Evolutionary conservation across 768 basidiomycete genomes (phyloP).

Genomic region (Suillus luteus): DNA sequence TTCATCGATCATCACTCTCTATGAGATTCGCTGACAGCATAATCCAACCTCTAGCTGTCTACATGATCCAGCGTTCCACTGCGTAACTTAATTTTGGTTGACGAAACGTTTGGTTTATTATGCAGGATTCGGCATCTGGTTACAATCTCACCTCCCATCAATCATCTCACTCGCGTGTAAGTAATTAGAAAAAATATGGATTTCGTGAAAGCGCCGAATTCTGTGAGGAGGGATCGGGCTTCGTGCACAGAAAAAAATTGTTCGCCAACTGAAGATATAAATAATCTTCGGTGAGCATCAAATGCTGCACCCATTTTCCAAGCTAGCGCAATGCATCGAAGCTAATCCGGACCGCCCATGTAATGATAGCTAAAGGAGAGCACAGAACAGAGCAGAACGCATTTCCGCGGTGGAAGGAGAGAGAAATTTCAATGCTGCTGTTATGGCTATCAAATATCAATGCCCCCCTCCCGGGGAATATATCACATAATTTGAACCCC

Average conservation of each 20-base stretch:
- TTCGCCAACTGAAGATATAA: neutral
- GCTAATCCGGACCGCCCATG: neutral
- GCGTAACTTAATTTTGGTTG: neutral
- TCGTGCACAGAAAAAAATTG: neutral
- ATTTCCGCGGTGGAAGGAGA: neutral
- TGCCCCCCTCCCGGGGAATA: neutral
- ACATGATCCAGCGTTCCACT: neutral
- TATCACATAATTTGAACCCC: neutral
- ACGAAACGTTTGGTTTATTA: neutral
- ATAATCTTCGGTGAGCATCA: neutral
- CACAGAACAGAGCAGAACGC: neutral
- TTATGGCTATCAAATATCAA: no score
- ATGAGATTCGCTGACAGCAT: neutral
- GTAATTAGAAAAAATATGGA: no score
- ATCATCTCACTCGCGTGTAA: neutral
- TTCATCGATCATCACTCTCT: no score
- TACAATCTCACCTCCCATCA: neutral
- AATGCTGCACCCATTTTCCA: neutral
- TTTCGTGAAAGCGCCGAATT: no score
- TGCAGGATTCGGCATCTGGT: neutral
- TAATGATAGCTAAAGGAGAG: neutral
- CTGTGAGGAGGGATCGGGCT: neutral
- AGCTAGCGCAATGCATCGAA: neutral
- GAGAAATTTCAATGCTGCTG: neutral
- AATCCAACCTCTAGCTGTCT: neutral